These are phyloP conservation scores for Phialophora chinensis DNA, from an alignment of 2,329 filamentous ascomycete genomes.

Conservation along the genomic window DNA sequence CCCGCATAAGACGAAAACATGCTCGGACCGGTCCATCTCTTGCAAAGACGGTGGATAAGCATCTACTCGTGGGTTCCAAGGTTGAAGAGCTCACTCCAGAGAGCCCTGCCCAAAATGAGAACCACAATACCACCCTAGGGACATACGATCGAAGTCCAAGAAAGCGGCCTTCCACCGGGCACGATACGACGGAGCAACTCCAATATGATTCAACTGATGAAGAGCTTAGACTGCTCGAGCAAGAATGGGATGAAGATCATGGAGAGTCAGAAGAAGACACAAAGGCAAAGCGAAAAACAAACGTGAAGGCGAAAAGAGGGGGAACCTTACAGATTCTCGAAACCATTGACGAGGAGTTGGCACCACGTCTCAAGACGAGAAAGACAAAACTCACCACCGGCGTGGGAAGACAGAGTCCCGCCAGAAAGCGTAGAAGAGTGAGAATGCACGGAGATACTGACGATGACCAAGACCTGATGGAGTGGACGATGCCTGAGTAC, in stretches of 20 bases:
- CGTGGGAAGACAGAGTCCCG: constrained; percentile 39
- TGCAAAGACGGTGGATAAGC: constrained; percentile 15
- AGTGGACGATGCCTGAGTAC: constrained; percentile 72
- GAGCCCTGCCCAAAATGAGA: constrained; percentile 11
- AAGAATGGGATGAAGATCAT: constrained; percentile 25
- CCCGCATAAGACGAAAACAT: constrained; percentile 19
- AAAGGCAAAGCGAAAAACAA: constrained; percentile 13
- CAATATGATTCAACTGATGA: constrained; percentile 31
- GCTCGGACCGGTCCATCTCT: not conserved
- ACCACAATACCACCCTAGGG: constrained; percentile 12
- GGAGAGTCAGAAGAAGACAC: not conserved
- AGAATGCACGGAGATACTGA: constrained; percentile 54
- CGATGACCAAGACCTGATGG: constrained; percentile 61
- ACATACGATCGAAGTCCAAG: constrained; percentile 12
- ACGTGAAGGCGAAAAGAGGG: constrained; percentile 64
- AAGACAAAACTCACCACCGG: constrained; percentile 37
- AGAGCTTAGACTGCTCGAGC: constrained; percentile 22
- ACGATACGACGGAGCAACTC: not conserved
- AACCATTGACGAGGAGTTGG: constrained; percentile 51
- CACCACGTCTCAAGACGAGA: constrained; percentile 50
- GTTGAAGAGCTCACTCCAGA: not conserved
- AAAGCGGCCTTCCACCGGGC: constrained; percentile 7
- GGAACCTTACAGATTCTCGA: constrained; percentile 60
- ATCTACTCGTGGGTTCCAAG: not conserved
- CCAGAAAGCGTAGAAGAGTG: constrained; percentile 44